Evolutionary conservation across 2,329 filamentous ascomycete genomes (phyloP).

Genomic region (Sphaceloma murrayae): DNA sequence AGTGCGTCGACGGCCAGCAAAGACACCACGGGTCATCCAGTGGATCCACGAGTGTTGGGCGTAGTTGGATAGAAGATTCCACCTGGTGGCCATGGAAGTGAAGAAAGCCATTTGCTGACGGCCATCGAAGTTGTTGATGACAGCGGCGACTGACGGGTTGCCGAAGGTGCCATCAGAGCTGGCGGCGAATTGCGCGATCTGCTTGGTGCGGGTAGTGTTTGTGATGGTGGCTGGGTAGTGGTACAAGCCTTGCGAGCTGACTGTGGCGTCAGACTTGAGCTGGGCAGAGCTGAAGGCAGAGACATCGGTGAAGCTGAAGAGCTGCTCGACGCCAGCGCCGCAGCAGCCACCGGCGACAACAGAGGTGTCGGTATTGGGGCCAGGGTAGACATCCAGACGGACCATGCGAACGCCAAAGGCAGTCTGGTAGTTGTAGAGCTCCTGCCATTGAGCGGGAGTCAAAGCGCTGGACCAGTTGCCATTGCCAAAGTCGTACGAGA

Average conservation of each 20-base stretch:
- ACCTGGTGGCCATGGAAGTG: constrained; percentile 43
- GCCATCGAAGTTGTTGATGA: constrained; percentile 49
- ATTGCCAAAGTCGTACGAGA: constrained; percentile 45
- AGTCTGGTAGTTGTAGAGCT: constrained; percentile 49
- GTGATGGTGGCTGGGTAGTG: constrained; percentile 51
- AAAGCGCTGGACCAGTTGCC: constrained; percentile 44
- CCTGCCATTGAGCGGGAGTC: constrained; percentile 47
- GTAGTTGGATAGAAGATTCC: constrained; percentile 47
- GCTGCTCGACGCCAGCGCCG: constrained; percentile 40
- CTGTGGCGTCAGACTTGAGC: constrained; percentile 41
- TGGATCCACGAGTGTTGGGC: constrained; percentile 54
- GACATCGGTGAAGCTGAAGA: constrained; percentile 46
- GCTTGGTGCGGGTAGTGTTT: constrained; percentile 44
- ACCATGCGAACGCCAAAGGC: constrained; percentile 52
- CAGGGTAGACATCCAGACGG: constrained; percentile 49
- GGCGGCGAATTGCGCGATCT: constrained; percentile 46
- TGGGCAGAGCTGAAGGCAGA: constrained; percentile 47
- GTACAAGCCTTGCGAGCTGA: constrained; percentile 44
- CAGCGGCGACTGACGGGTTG: constrained; percentile 42
- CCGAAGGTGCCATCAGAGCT: constrained; percentile 31
- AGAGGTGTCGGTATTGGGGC: constrained; percentile 39
- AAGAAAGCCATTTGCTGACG: constrained; percentile 56
- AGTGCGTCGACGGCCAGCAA: constrained; percentile 47
- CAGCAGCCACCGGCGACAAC: constrained; percentile 40
- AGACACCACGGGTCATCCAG: constrained; percentile 52